Percentiles rank a stretch among this genome's conserved stretches.
Evolutionary conservation across 371 early-diverging fungal species (phyloP).

Genomic region (Actinomortierella wolfii): DNA sequence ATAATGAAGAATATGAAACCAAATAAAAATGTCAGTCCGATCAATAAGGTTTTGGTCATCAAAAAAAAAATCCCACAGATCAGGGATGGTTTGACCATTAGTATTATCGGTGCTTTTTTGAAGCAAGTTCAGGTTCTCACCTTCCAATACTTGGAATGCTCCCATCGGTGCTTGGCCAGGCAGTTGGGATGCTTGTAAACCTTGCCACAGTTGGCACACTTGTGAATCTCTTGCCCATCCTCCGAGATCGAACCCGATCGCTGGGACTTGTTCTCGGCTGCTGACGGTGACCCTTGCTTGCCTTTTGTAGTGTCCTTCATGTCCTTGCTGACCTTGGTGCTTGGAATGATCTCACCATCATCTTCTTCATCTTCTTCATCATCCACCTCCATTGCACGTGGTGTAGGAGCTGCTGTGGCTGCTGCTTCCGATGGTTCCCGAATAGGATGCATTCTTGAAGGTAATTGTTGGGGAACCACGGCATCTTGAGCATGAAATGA

Average conservation of each 20-base stretch:
- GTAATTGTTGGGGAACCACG: constrained; percentile 9
- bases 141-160: constrained; percentile 73
- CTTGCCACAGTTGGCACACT: constrained; percentile 73
- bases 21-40: not conserved
- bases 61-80: too few relatives aligned
- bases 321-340: constrained; percentile 3
- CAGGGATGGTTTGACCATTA: not conserved
- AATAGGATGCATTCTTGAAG: constrained; percentile 7
- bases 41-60: constrained; percentile 5
- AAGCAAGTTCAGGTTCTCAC: constrained; percentile 4
- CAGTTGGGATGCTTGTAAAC: constrained; percentile 72
- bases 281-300: constrained; percentile 3
- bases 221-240: constrained; percentile 21
- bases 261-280: not conserved
- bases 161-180: constrained; percentile 73
- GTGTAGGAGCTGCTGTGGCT: not conserved
- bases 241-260: not conserved
- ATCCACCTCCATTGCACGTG: constrained; percentile 11
- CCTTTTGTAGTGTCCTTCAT: not conserved
- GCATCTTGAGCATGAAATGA: constrained; percentile 2
- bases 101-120: not conserved
- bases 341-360: constrained; percentile 18
- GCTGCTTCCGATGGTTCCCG: constrained; percentile 4
- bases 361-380: constrained; percentile 31
- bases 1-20: not conserved